These are phyloP conservation scores for Letharia lupina DNA, from an alignment of 495 filamentous ascomycete species.

Conservation along the genomic window DNA sequence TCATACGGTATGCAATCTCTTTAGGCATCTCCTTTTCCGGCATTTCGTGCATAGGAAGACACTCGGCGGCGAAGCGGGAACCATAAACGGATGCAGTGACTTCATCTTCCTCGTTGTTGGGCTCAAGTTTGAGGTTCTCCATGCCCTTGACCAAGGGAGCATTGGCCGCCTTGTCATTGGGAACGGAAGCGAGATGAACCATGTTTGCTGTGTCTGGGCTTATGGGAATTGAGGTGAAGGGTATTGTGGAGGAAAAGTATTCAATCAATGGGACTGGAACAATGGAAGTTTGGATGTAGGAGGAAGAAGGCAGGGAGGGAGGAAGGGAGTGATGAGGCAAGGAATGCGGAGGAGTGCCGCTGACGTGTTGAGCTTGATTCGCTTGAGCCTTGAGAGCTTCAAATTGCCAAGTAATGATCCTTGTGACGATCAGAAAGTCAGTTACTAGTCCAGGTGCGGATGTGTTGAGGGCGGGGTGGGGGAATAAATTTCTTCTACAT, in stretches of 20 bases:
- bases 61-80: constrained; percentile 65
- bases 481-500: too few species aligned
- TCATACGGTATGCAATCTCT: constrained; percentile 88
- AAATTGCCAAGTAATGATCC: constrained; percentile 15
- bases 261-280: neutral
- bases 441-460: neutral
- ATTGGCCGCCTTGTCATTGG: constrained; percentile 41
- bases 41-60: constrained; percentile 76
- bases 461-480: neutral
- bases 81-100: constrained; percentile 78
- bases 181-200: constrained; percentile 58
- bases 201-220: constrained; percentile 38
- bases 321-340: neutral
- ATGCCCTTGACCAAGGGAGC: constrained; percentile 33
- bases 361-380: constrained; percentile 2
- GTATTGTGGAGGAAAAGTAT: neutral
- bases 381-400: constrained; percentile 12
- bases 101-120: constrained; percentile 49
- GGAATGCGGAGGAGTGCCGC: neutral
- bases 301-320: neutral
- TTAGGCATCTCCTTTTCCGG: constrained; percentile 84
- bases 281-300: neutral
- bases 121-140: constrained; percentile 38
- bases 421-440: constrained; percentile 4
- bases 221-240: neutral